Percentiles rank a stretch among this genome's conserved stretches.
Evolutionary conservation across 192 early-diverging fungal genomes (phyloP).

Genomic region (Rhizophagus prolifer): DNA sequence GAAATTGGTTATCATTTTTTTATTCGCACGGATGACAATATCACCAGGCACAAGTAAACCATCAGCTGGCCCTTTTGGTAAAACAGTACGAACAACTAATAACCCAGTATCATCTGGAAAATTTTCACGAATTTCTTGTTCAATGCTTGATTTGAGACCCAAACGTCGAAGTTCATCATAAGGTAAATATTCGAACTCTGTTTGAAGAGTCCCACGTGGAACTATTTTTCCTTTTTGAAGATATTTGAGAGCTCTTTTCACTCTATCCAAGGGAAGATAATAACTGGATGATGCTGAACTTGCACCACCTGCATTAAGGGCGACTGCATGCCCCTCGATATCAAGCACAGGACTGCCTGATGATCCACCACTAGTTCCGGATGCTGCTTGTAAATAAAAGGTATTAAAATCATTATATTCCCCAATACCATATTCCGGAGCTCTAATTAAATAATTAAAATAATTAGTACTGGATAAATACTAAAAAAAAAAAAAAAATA

Average conservation of each 20-base stretch:
- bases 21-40: conserved; percentile 67
- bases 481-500: neutral
- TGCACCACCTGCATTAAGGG: conserved; percentile 71
- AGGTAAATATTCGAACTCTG: conserved; percentile 64
- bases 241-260: conserved; percentile 61
- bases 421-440: conserved; percentile 65
- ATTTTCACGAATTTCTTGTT: conserved; percentile 58
- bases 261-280: conserved; percentile 76
- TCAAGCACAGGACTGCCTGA: conserved; percentile 79
- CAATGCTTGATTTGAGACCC: conserved; percentile 65
- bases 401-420: conserved; percentile 82
- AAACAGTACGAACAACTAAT: conserved; percentile 59
- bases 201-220: conserved; percentile 76
- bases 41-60: conserved; percentile 66
- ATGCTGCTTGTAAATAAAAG: conserved; percentile 77
- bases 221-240: conserved; percentile 58
- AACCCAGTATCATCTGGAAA: conserved; percentile 71
- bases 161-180: conserved; percentile 73
- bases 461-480: no score
- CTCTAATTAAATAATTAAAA: conserved; percentile 37
- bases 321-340: conserved; percentile 74
- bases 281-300: conserved; percentile 69
- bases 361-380: conserved; percentile 73
- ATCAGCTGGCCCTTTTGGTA: conserved; percentile 71
- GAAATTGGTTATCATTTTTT: conserved; percentile 68